Evolutionary conservation across 2,329 filamentous ascomycete species (phyloP), one percentile per base, ranked within the genome.

Genomic region (Fusarium dimerum): DNA sequence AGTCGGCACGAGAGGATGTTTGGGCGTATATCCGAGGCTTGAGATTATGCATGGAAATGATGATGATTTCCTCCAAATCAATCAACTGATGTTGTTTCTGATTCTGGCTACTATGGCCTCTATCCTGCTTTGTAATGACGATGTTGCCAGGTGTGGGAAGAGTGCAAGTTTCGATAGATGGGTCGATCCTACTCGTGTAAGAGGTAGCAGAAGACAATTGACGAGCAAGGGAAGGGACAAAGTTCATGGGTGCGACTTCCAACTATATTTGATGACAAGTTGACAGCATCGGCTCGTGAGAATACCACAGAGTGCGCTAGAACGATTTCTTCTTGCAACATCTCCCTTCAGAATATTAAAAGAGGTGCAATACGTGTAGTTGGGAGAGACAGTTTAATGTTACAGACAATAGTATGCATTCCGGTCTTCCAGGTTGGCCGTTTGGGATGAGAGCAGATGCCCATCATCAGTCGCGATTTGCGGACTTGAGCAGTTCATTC

Each of bases 371-470:
- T 9, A 40, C 34, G 17, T 15, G n/a, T 15, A 47, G 43, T 26
- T 32, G n/a, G 20, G 20, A 30, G 46, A 55, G 47, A 9, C 32
- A 47, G 49, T 43, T 20, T 16, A 32, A 45, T 43, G 38, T 20
- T 46, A 29, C 42, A 32, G 41, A 38, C 36, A 41, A 51, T 53
- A 57, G 57, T 49, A 61, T 60, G 57, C 39, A 26, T 40, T 42
- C 12, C 45, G 43, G 36, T 16, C 43, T 53, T 36, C 46, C 13
- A 12, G 43, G 34, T 36, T 40, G 39, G 55, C 8, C n/a, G 46
- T 52, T 56, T 62, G 59, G 59, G 42, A 62, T 58, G 59, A 45
- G 51, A 48, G 43, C 47, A 50, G 53, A 48, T 50, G 47, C 43
- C 29, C 30, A 44, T 45, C 26, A 36, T 36, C 10, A 15, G 5